Base-by-base conservation (phyloP, 2,329 filamentous ascomycete species). In the Penicillium rolfsii region DNA sequence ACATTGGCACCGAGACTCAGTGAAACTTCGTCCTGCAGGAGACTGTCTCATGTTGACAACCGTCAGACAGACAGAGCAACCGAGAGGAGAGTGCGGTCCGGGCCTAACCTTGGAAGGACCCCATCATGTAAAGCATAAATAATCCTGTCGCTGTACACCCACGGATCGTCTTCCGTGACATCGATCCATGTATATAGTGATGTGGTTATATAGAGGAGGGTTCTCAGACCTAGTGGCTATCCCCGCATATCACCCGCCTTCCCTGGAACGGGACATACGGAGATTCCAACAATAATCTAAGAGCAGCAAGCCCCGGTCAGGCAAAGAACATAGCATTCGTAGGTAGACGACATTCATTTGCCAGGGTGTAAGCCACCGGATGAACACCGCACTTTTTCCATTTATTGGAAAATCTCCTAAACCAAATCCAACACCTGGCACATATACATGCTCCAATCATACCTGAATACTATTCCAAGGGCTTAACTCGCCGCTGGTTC, bases 1-100 rank as follows among this genome's bases (percentile, higher is more conserved):
- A 4, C 40, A 22, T 43, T 43, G 9, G n/a, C 55, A 56, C 36
- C 30, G 24, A 30, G 3, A 48, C 45, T n/a, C 16, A 14, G 30
- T 24, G 19, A 36, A 38, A 40, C 33, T 40, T 35, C 5, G 14
- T 35, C 50, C 50, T 40, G 50, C 50, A 26, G 35, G 22, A 30
- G 33, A 19, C 4, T 52, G 50, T 52, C 50, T 52, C 35, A 52
- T 19, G 5, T 40, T 52, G 50, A 52, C 36, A 52, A 2, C 50
- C 33, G 45, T 48, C 26, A 30, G 24, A 30, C 26, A 30, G 24
- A 30, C 28, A 33, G 22, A 26, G 16, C 43, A 9, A 22, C 19
- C 19, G 19, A 46, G 45, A 48, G 45, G 45, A n/a, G 8, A 35
- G 22, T 16, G n/a, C 46, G 46, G 46, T 50, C 16, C 46, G 46